A percentile compares a stretch with the other conserved stretches of the same genome.
Conservation (phyloP, 495 filamentous ascomycete species). For the Tuber borchii region DNA sequence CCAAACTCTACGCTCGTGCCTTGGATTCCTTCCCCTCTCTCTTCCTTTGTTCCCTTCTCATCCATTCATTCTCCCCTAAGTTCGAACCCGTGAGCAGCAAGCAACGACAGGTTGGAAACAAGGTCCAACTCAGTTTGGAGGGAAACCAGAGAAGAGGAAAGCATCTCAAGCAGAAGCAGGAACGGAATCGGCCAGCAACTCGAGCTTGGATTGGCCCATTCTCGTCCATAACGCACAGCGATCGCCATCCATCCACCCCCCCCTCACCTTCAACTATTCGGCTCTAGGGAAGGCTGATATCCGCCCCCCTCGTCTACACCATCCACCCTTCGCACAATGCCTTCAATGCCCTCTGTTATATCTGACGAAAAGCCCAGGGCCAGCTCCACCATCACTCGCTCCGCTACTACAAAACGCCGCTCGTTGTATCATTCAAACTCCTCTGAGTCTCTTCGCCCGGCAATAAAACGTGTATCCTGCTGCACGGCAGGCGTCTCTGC, state of each 20-base stretch:
- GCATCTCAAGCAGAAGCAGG: conserved; percentile 10
- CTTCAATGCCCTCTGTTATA: conserved; percentile 32
- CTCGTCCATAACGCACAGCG: background rate
- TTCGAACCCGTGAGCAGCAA: background rate
- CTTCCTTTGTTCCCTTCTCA: conserved; percentile 2
- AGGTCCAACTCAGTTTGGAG: background rate
- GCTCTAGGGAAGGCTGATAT: background rate
- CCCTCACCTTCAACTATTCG: background rate
- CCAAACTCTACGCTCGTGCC: background rate
- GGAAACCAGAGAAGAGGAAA: conserved; percentile 7
- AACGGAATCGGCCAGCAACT: background rate
- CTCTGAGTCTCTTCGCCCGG: conserved; percentile 25
- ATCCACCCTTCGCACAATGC: conserved; percentile 20
- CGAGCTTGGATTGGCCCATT: background rate
- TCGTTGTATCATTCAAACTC: conserved; percentile 28
- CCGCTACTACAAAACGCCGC: conserved; percentile 24
- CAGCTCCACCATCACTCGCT: conserved; percentile 21
- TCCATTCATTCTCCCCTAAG: background rate
- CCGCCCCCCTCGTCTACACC: conserved; percentile 7
- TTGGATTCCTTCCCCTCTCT: background rate
- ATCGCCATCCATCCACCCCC: conserved; percentile 1
- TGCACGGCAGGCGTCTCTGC: conserved; percentile 29
- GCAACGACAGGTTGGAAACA: background rate
- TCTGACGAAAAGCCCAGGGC: conserved; percentile 24
- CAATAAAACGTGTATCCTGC: conserved; percentile 36